These are phyloP conservation scores for Nakazawaea siamensis DNA, from an alignment of 805 yeast genomes.

Conservation along the genomic window DNA sequence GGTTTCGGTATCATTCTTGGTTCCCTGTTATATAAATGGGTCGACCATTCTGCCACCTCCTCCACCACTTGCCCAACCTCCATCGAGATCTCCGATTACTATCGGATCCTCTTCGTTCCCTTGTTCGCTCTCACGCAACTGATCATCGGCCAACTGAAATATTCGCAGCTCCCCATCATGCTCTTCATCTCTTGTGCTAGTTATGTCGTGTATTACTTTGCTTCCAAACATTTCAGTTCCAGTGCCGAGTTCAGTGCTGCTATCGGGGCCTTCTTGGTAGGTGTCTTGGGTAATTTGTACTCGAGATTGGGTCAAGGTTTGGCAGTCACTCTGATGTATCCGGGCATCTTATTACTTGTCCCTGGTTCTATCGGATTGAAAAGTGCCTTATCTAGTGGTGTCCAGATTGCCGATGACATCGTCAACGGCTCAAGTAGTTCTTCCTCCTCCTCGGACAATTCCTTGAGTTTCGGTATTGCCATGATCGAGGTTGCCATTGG, in stretches of 20 bases:
- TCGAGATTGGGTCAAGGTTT: slow-evolving; percentile 76
- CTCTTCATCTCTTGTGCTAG: slow-evolving; percentile 58
- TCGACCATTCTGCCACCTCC: slow-evolving; percentile 53
- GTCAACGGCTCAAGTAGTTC: slow-evolving; percentile 26
- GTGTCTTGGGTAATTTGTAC: slow-evolving; percentile 71
- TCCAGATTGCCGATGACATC: slow-evolving; percentile 55
- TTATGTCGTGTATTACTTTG: slow-evolving; percentile 64
- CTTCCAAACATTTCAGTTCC: slow-evolving; percentile 49
- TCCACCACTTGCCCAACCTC: slow-evolving; percentile 38
- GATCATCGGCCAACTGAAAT: slow-evolving; percentile 63
- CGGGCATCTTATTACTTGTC: slow-evolving; percentile 79
- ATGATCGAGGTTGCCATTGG: slow-evolving; percentile 84
- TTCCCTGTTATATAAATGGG: slow-evolving; percentile 82
- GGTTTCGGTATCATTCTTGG: slow-evolving; percentile 86
- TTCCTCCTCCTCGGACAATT: slow-evolving; percentile 12
- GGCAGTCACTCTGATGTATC: slow-evolving; percentile 85
- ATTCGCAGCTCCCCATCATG: slow-evolving; percentile 69
- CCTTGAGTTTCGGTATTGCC: slow-evolving; percentile 51
- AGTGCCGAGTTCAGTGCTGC: slow-evolving; percentile 76
- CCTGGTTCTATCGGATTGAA: slow-evolving; percentile 83
- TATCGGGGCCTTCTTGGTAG: slow-evolving; percentile 75
- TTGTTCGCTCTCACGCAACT: slow-evolving; percentile 46
- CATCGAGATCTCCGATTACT: slow-evolving; percentile 37
- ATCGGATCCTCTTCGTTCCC: slow-evolving; percentile 62
- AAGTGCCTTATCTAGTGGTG: slow-evolving; percentile 64